A percentile compares a stretch with the other conserved stretches of the same genome.
These are phyloP conservation scores for Knufia petricola DNA, from an alignment of 2,329 filamentous ascomycete genomes.

Conservation along the genomic window DNA sequence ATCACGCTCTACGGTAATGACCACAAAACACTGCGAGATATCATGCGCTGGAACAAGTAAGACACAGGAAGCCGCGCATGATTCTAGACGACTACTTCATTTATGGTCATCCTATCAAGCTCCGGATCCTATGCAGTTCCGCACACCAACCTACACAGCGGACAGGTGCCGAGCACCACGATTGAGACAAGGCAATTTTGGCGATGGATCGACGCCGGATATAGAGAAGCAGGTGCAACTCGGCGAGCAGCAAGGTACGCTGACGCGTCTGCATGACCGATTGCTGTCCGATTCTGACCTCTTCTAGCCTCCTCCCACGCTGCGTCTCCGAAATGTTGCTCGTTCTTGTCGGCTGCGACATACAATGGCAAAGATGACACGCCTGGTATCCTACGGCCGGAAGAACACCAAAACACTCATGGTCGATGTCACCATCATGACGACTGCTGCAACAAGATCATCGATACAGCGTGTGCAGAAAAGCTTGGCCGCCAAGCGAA, in stretches of 20 bases:
- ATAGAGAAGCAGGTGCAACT: neutral
- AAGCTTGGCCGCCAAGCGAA: neutral
- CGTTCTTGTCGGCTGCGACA: neutral
- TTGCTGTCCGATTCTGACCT: neutral
- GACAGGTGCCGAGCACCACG: neutral
- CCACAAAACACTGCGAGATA: neutral
- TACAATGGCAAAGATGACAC: neutral
- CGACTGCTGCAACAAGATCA: neutral
- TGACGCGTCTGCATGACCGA: neutral
- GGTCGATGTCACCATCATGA: conserved; percentile 5
- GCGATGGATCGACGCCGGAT: neutral
- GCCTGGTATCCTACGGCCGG: conserved; percentile 1
- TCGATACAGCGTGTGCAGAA: neutral
- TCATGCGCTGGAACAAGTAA: neutral
- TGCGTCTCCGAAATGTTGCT: neutral
- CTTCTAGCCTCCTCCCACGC: neutral
- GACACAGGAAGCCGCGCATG: neutral
- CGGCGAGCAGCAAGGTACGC: neutral
- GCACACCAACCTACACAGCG: neutral
- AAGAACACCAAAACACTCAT: neutral
- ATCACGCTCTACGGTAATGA: neutral
- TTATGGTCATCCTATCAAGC: conserved; percentile 2
- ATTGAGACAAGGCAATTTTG: neutral
- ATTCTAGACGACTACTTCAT: neutral
- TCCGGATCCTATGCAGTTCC: neutral